Base-by-base conservation (phyloP, 2,329 filamentous ascomycete genomes). In the Xylariaceae sp. region DNA sequence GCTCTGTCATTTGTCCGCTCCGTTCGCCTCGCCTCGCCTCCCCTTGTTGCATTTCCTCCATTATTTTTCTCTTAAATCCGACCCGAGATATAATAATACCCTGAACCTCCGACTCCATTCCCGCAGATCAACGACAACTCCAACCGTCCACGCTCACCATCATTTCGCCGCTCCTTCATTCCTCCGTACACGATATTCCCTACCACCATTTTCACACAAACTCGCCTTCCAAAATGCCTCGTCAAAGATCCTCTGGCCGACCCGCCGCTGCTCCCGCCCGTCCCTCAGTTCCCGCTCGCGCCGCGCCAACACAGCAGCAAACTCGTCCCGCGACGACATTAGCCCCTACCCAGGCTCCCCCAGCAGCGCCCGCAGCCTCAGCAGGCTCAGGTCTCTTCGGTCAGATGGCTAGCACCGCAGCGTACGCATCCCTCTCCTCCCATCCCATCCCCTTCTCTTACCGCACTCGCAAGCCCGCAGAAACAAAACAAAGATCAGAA, bases 351-450 rank as follows among this genome's bases (percentile, higher is more conserved):
- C 72, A 67, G 60, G 71, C 79, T 50, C 77, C 84, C 53, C 82
- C 80, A 81, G 57, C 74, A 76, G 50, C 76, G 73, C 75, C 81
- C 60, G 76, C 81, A 45, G 75, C 80, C 53, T 83, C 85, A 51
- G 82, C 88, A 65, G 91, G 92, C 24, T 88, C 92, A 4, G 94
- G 95, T 63, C 83, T 99, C 9, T 92, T 99, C 68, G 94, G 92
- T 58, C 92, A 98, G 83, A 97, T 99, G 90, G 95, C 95, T 66
- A 92, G 88, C 73, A 99, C 95, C 56, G 95, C 95, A 75, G 95
- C 95, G 94, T 98, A 54, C 23, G 60, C 58, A n/a, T 40, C 16
- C 11, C 34, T 17, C 19, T 45, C 11, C 19, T 37, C 17, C 33
- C 31, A 39, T 56, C 48, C 29, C 17, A 29, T 14, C 50, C 26